A percentile compares a stretch with the other conserved stretches of the same genome.
Conservation (phyloP, 2,329 filamentous ascomycete genomes). For the Colletotrichum sp. region DNA sequence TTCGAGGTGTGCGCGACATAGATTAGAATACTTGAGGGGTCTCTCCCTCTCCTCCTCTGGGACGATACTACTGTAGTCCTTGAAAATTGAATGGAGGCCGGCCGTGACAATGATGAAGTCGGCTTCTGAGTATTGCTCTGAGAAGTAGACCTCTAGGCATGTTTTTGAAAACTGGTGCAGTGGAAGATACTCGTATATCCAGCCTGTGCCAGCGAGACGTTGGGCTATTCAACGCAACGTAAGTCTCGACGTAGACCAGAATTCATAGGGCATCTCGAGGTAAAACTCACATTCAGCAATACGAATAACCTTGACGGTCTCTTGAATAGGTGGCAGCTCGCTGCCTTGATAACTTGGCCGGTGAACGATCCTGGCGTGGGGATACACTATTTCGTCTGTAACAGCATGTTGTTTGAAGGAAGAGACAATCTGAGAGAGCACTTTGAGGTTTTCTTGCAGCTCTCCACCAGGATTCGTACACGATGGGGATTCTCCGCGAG, state of each 20-base stretch:
- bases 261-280: too few species aligned
- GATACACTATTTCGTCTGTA: slow-evolving; percentile 28
- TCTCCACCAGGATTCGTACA: slow-evolving; percentile 27
- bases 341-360: not conserved
- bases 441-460: slow-evolving; percentile 37
- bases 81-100: slow-evolving; percentile 25
- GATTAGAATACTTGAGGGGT: slow-evolving; percentile 23
- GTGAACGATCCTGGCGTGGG: slow-evolving; percentile 18
- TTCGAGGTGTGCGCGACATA: slow-evolving; percentile 34
- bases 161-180: slow-evolving; percentile 33
- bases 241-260: too few species aligned
- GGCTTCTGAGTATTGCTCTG: slow-evolving; percentile 32
- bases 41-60: slow-evolving; percentile 23
- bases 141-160: slow-evolving; percentile 38
- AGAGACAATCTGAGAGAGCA: slow-evolving; percentile 33
- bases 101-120: slow-evolving; percentile 38
- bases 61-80: slow-evolving; percentile 13
- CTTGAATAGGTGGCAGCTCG: slow-evolving; percentile 21
- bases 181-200: slow-evolving; percentile 34
- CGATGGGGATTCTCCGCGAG: slow-evolving; percentile 27
- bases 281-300: not conserved
- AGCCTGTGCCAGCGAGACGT: slow-evolving; percentile 18
- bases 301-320: slow-evolving; percentile 1
- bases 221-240: not conserved
- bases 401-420: slow-evolving; percentile 28